Evolutionary conservation across 1,284 basidiomycete genomes (phyloP).

Genomic region (Butyriboletus regius): DNA sequence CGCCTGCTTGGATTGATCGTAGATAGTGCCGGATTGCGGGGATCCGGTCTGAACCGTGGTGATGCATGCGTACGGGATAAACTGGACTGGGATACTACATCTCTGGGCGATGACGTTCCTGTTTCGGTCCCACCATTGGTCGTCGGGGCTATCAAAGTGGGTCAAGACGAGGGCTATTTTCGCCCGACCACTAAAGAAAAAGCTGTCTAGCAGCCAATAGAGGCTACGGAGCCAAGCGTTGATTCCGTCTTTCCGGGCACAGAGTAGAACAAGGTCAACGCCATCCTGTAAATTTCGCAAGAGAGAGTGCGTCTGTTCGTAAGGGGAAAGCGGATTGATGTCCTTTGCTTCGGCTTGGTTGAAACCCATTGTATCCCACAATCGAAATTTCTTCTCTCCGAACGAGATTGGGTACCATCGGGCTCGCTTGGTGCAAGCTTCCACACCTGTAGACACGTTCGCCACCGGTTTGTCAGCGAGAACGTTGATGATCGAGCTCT

Average conservation of each 20-base stretch:
- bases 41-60: slow-evolving; percentile 16
- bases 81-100: slow-evolving; percentile 18
- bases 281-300: slow-evolving; percentile 22
- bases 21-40: neutral
- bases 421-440: slow-evolving; percentile 26
- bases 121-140: slow-evolving; percentile 27
- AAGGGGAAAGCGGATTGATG: slow-evolving; percentile 20
- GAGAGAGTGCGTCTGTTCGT: slow-evolving; percentile 26
- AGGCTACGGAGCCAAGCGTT: slow-evolving; percentile 25
- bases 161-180: slow-evolving; percentile 36
- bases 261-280: slow-evolving; percentile 24
- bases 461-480: slow-evolving; percentile 20
- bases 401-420: slow-evolving; percentile 24
- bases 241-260: slow-evolving; percentile 22
- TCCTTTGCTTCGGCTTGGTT: slow-evolving; percentile 19
- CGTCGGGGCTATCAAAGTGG: slow-evolving; percentile 28
- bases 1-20: slow-evolving; percentile 17
- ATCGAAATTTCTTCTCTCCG: slow-evolving; percentile 15
- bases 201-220: slow-evolving; percentile 24
- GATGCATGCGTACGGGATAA: slow-evolving; percentile 21
- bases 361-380: slow-evolving; percentile 33
- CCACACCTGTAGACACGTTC: slow-evolving; percentile 18
- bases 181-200: slow-evolving; percentile 25
- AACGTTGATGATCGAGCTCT: slow-evolving; percentile 28
- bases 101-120: slow-evolving; percentile 13